Evolutionary conservation across 2,329 filamentous ascomycete species (phyloP).

Genomic region (Cadophora sp.): DNA sequence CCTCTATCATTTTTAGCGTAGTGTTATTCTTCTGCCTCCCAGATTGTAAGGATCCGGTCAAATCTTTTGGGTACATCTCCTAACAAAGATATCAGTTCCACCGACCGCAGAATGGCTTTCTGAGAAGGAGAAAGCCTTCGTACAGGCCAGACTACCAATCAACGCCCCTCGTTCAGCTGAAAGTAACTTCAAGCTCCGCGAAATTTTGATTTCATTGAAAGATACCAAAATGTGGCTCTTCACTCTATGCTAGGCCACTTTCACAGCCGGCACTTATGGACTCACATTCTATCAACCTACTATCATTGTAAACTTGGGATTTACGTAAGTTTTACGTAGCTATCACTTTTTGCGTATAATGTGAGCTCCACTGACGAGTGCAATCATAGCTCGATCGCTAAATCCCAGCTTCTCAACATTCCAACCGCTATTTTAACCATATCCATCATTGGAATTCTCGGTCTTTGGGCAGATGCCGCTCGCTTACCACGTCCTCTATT

Average conservation of each 20-base stretch:
- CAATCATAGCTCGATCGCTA: too few species aligned
- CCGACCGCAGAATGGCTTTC: not conserved
- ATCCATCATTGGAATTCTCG: too few species aligned
- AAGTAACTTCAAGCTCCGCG: not conserved
- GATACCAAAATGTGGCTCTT: not conserved
- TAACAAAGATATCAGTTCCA: not conserved
- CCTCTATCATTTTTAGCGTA: not conserved
- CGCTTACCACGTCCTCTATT: too few species aligned
- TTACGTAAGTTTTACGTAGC: not conserved
- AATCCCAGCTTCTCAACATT: too few species aligned
- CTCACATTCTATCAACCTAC: not conserved
- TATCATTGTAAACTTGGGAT: not conserved
- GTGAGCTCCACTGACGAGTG: too few species aligned
- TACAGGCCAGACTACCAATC: not conserved
- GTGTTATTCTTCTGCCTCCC: not conserved
- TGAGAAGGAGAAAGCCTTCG: not conserved
- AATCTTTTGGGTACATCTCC: not conserved
- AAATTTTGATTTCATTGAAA: not conserved
- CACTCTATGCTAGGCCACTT: not conserved
- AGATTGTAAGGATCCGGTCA: not conserved
- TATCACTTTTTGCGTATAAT: too few species aligned
- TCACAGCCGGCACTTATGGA: not conserved
- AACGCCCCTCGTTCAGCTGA: not conserved
- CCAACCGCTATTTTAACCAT: too few species aligned
- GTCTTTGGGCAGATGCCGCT: too few species aligned